phyloP scores from a whole-genome alignment of 2,329 filamentous ascomycete genomes.

The Epichloe sp. region DNA sequence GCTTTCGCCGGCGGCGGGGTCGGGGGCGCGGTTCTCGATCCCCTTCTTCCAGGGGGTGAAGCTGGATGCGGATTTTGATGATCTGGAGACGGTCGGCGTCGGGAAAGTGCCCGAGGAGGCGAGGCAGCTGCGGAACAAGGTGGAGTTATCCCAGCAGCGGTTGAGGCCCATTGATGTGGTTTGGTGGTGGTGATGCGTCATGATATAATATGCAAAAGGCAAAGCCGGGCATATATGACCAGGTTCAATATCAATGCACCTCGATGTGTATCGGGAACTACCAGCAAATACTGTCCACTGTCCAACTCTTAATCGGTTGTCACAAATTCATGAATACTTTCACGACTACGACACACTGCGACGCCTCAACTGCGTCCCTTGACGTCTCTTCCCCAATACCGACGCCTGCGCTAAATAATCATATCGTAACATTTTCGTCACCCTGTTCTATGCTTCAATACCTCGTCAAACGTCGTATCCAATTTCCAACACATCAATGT shows the following conservation, averaged over 20 bases:
- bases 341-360: background rate
- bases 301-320: background rate
- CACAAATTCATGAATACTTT: background rate
- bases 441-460: background rate
- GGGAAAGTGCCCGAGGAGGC: constrained; percentile 48
- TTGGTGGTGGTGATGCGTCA: too few species aligned
- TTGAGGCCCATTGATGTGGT: constrained; percentile 19
- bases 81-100: constrained; percentile 51
- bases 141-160: constrained; percentile 12
- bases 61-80: constrained; percentile 67
- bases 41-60: constrained; percentile 84
- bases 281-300: background rate
- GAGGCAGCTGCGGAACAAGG: constrained; percentile 44
- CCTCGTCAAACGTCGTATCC: background rate
- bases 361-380: background rate
- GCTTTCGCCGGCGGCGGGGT: constrained; percentile 55
- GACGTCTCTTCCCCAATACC: background rate
- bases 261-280: background rate
- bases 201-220: too few species aligned
- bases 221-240: too few species aligned
- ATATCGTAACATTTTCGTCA: background rate
- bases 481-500: background rate
- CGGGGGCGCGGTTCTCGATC: constrained; percentile 63
- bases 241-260: background rate
- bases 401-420: constrained; percentile 6